These are phyloP conservation scores for Nemania bipapillata DNA, from an alignment of 2,329 filamentous ascomycete genomes.

Conservation along the genomic window DNA sequence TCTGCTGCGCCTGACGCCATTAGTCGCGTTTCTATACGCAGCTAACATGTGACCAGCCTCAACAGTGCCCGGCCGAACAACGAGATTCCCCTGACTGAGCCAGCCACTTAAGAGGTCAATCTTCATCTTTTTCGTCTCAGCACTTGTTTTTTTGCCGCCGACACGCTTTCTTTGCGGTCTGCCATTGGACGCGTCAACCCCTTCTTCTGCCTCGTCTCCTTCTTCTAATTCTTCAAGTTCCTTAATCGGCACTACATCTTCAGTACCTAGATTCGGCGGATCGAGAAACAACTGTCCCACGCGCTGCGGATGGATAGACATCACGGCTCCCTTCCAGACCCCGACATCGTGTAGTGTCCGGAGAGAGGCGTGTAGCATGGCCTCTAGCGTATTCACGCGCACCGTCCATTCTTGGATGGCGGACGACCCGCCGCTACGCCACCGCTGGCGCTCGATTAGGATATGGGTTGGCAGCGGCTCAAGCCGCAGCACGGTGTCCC, in stretches of 20 bases:
- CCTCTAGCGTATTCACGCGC: constrained; percentile 82
- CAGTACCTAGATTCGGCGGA: neutral
- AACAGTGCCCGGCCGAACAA: constrained; percentile 33
- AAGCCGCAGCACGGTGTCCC: constrained; percentile 57
- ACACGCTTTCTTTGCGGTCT: constrained; percentile 33
- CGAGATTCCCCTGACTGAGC: constrained; percentile 54
- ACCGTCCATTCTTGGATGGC: constrained; percentile 84
- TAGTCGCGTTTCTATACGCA: constrained; percentile 22
- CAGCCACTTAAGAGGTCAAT: constrained; percentile 70
- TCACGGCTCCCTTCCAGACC: constrained; percentile 57
- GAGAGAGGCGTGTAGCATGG: constrained; percentile 79
- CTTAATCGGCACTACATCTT: neutral
- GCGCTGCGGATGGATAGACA: constrained; percentile 55
- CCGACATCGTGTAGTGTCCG: constrained; percentile 63
- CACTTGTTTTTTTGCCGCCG: constrained; percentile 49
- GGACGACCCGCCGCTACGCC: constrained; percentile 70
- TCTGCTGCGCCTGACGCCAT: neutral
- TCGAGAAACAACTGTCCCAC: constrained; percentile 41
- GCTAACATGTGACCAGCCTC: constrained; percentile 31
- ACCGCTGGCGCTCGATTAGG: constrained; percentile 72
- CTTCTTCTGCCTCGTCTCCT: too few species aligned
- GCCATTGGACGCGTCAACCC: constrained; percentile 23
- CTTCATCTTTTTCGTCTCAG: constrained; percentile 67
- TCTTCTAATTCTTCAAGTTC: constrained; percentile 34
- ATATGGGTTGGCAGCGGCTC: constrained; percentile 75